Conservation (phyloP, 768 basidiomycete species). For the Tylopilus sp. region DNA sequence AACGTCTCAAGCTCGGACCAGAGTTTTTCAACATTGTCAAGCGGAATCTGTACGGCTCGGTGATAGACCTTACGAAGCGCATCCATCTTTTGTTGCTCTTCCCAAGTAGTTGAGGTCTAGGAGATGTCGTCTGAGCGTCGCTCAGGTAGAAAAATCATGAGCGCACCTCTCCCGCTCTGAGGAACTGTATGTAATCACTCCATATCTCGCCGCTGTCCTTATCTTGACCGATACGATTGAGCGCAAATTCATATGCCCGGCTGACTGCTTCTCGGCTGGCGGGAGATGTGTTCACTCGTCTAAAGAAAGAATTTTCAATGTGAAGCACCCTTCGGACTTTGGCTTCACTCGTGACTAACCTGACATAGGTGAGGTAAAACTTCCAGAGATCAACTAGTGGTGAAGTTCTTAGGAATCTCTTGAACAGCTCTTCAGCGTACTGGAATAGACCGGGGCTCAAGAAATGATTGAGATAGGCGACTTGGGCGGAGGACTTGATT, state of each 20-base stretch:
- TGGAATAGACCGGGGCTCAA: constrained; percentile 62
- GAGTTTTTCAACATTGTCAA: constrained; percentile 87
- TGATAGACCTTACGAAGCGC: constrained; percentile 88
- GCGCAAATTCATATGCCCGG: constrained; percentile 90
- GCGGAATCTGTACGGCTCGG: constrained; percentile 89
- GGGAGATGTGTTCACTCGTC: constrained; percentile 67
- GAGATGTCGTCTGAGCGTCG: constrained; percentile 6
- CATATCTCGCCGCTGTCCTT: constrained; percentile 91
- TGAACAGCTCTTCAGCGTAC: constrained; percentile 86
- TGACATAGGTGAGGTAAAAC: constrained; percentile 91
- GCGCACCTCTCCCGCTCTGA: constrained; percentile 74
- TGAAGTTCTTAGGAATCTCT: constrained; percentile 77
- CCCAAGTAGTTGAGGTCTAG: constrained; percentile 83
- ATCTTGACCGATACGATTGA: constrained; percentile 87
- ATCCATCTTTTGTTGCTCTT: constrained; percentile 95
- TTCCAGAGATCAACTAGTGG: constrained; percentile 90
- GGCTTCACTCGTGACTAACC: constrained; percentile 45
- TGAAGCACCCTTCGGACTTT: constrained; percentile 2
- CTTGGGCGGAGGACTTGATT: constrained; percentile 73
- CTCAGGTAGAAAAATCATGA: background rate
- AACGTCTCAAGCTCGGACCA: constrained; percentile 98
- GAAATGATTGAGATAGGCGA: constrained; percentile 79
- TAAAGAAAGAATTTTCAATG: constrained; percentile 29
- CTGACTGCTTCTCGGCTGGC: constrained; percentile 72
- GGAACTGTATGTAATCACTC: constrained; percentile 90